Conservation (phyloP, 2,329 filamentous ascomycete species). For the Trichophyton rubrum region DNA sequence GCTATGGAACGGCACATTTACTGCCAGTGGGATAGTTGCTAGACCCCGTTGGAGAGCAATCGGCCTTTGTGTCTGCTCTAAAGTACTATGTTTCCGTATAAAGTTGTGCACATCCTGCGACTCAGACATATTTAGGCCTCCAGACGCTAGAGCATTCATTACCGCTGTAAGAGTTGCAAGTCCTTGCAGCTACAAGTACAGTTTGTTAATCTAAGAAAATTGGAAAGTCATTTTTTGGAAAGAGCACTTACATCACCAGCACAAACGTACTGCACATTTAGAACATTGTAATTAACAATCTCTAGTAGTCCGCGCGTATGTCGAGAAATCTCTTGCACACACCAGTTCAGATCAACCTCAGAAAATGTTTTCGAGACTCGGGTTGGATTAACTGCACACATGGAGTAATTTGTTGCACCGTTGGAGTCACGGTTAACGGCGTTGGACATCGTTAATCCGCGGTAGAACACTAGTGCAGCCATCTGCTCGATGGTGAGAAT, state of each 20-base stretch:
- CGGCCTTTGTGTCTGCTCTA: neutral
- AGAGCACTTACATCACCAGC: slow-evolving; percentile 45
- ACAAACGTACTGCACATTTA: slow-evolving; percentile 58
- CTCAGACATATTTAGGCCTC: neutral
- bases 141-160: slow-evolving; percentile 67
- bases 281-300: slow-evolving; percentile 89
- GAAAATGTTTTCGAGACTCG: slow-evolving; percentile 98
- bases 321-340: slow-evolving; percentile 89
- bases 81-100: neutral
- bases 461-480: slow-evolving; percentile 98
- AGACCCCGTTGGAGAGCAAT: slow-evolving; percentile 12
- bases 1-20: slow-evolving; percentile 26
- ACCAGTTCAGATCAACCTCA: slow-evolving; percentile 90
- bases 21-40: slow-evolving; percentile 22
- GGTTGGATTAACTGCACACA: slow-evolving; percentile 98
- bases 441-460: slow-evolving; percentile 97
- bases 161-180: slow-evolving; percentile 60
- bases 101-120: neutral
- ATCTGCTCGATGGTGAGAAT: slow-evolving; percentile 99
- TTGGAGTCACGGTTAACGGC: slow-evolving; percentile 89
- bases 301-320: slow-evolving; percentile 91
- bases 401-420: slow-evolving; percentile 94
- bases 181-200: slow-evolving; percentile 39
- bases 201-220: neutral
- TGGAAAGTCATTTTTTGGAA: neutral